phyloP scores from a whole-genome alignment of 108 stramenopile species.

The Pseudonitzschia multiseries region DNA sequence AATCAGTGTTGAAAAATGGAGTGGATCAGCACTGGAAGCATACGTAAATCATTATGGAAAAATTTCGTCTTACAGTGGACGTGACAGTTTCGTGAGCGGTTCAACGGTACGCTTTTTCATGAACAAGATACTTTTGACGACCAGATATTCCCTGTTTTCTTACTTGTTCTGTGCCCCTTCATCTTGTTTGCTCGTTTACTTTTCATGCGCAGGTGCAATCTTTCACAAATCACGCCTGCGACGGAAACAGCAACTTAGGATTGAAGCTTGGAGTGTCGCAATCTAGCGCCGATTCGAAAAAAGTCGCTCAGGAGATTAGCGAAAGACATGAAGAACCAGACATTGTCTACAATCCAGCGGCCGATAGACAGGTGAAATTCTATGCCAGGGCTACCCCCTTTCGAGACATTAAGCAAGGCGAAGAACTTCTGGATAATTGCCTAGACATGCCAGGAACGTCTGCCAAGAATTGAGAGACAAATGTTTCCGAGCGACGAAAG shows the following conservation, averaged over 20 bases:
- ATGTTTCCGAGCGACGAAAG: slow-evolving; percentile 10
- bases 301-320: slow-evolving; percentile 6
- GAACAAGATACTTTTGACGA: background rate
- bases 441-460: background rate
- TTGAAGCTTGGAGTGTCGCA: slow-evolving; percentile 9
- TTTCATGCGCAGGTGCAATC: background rate
- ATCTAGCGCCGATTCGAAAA: slow-evolving; percentile 2
- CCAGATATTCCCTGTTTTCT: background rate
- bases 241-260: slow-evolving; percentile 16
- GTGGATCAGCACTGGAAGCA: background rate
- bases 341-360: slow-evolving; percentile 30
- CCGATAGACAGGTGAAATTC: slow-evolving; percentile 12
- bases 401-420: slow-evolving; percentile 22
- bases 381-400: background rate
- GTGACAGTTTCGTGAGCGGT: slow-evolving; percentile 1
- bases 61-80: background rate
- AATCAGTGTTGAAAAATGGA: slow-evolving; percentile 11
- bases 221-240: slow-evolving; percentile 24
- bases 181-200: background rate
- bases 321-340: slow-evolving; percentile 6
- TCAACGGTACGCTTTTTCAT: background rate
- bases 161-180: slow-evolving; percentile 1
- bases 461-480: slow-evolving; percentile 4
- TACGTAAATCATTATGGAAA: slow-evolving; percentile 24
- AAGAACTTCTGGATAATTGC: slow-evolving; percentile 37